These are phyloP conservation scores for Sequoiadendron giganteum DNA, from an alignment of 75 land plant species.

Conservation along the genomic window DNA sequence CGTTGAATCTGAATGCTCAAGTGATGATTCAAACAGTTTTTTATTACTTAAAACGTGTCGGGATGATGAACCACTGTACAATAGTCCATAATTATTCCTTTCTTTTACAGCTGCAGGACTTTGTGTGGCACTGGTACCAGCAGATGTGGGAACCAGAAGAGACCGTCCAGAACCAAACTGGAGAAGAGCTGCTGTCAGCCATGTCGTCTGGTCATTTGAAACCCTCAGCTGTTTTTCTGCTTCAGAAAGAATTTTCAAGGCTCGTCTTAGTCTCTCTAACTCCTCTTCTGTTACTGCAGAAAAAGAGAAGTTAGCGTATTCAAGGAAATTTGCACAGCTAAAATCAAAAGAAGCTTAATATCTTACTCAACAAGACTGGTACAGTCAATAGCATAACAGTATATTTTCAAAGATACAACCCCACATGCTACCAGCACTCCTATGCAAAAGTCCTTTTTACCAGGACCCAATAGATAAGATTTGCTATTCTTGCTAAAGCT, in stretches of 20 bases:
- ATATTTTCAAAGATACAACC: neutral
- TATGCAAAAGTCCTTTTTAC: neutral
- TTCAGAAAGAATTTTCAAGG: conserved; percentile 70
- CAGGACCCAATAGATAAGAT: neutral
- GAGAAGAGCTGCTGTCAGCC: conserved; percentile 75
- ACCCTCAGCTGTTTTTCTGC: conserved; percentile 70
- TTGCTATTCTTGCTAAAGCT: neutral
- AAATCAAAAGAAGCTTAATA: neutral
- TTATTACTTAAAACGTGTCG: neutral
- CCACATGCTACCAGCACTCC: neutral
- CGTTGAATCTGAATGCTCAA: neutral
- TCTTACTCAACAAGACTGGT: neutral
- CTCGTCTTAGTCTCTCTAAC: conserved; percentile 54
- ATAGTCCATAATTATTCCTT: conserved; percentile 8
- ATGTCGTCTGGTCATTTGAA: conserved; percentile 72
- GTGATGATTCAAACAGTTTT: neutral
- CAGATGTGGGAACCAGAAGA: conserved; percentile 25
- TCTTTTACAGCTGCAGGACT: conserved; percentile 27
- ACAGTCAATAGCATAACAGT: neutral
- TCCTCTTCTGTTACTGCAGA: conserved; percentile 43
- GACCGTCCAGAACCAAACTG: conserved; percentile 50
- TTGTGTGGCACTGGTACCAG: conserved; percentile 23
- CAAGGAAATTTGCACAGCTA: neutral
- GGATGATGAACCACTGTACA: conserved; percentile 7
- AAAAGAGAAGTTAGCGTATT: neutral